Conservation (phyloP, 768 basidiomycete species). For the Boletus pseudo-olivaceus region DNA sequence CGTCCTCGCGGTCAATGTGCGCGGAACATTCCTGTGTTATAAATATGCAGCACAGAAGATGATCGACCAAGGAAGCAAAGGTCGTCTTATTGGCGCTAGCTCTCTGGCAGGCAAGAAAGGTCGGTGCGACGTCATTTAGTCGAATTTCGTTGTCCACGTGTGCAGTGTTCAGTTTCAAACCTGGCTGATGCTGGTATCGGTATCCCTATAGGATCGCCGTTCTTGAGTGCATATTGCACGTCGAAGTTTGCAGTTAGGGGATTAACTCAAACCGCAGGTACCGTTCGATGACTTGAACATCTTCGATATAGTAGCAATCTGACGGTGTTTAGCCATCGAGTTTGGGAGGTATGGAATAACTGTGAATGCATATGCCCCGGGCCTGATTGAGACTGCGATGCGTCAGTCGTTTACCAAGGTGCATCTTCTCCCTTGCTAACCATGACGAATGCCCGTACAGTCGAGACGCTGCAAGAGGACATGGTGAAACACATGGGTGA, state of each 20-base stretch:
- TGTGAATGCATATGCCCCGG: slow-evolving; percentile 35
- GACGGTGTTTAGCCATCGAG: slow-evolving; percentile 29
- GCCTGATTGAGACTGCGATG: slow-evolving; percentile 29
- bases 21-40: slow-evolving; percentile 39
- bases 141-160: too few species aligned
- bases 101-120: slow-evolving; percentile 38
- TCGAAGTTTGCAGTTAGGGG: slow-evolving; percentile 44
- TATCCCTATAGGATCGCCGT: slow-evolving; percentile 26
- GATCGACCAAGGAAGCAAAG: slow-evolving; percentile 41
- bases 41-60: slow-evolving; percentile 43
- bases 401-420: slow-evolving; percentile 13
- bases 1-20: slow-evolving; percentile 37
- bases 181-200: too few species aligned
- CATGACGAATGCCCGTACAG: slow-evolving; percentile 9
- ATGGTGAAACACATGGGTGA: slow-evolving; percentile 10
- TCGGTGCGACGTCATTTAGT: neutral
- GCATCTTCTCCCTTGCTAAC: neutral
- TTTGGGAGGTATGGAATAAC: slow-evolving; percentile 31
- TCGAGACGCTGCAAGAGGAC: slow-evolving; percentile 14
- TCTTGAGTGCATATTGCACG: slow-evolving; percentile 31
- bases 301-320: neutral
- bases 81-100: slow-evolving; percentile 39
- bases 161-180: too few species aligned
- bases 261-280: slow-evolving; percentile 37
- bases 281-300: neutral